These are phyloP conservation scores for Penicillium canariense DNA, from an alignment of 495 filamentous ascomycete species.

Conservation along the genomic window DNA sequence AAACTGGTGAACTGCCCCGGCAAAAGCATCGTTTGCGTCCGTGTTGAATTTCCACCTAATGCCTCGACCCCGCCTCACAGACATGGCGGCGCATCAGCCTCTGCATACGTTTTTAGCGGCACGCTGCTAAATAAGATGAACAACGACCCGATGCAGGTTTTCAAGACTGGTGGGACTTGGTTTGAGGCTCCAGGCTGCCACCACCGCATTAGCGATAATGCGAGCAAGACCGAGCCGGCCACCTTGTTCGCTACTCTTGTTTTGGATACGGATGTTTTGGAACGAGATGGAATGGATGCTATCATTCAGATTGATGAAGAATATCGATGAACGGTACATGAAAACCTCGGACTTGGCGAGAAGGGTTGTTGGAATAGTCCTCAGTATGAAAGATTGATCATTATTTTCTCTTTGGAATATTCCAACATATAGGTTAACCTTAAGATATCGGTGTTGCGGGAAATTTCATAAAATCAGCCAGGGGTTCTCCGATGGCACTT, in stretches of 20 bases:
- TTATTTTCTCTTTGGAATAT: no score
- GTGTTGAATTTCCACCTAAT: constrained; percentile 36
- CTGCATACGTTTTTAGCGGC: constrained; percentile 33
- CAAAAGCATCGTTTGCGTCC: constrained; percentile 32
- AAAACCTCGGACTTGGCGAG: no score
- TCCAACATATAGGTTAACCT: no score
- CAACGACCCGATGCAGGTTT: constrained; percentile 27
- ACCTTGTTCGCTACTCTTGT: constrained; percentile 31
- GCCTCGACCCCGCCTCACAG: constrained; percentile 43
- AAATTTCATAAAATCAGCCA: background rate
- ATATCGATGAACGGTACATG: constrained; percentile 13
- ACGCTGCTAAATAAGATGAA: constrained; percentile 44
- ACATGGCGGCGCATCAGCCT: constrained; percentile 36
- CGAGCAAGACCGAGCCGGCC: constrained; percentile 32
- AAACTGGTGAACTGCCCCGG: constrained; percentile 33
- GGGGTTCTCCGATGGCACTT: background rate
- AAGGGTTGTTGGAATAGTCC: no score
- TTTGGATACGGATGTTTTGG: constrained; percentile 32
- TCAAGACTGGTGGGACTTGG: constrained; percentile 30
- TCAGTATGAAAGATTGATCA: no score
- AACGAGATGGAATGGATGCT: constrained; percentile 26
- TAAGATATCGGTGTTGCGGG: no score
- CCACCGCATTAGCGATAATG: constrained; percentile 42
- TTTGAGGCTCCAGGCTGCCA: constrained; percentile 47
- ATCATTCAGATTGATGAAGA: constrained; percentile 34